Percentiles rank a stretch among this genome's conserved stretches.
These are phyloP conservation scores for Cyphellophora europaea DNA, from an alignment of 2,329 filamentous ascomycete species.

Conservation along the genomic window DNA sequence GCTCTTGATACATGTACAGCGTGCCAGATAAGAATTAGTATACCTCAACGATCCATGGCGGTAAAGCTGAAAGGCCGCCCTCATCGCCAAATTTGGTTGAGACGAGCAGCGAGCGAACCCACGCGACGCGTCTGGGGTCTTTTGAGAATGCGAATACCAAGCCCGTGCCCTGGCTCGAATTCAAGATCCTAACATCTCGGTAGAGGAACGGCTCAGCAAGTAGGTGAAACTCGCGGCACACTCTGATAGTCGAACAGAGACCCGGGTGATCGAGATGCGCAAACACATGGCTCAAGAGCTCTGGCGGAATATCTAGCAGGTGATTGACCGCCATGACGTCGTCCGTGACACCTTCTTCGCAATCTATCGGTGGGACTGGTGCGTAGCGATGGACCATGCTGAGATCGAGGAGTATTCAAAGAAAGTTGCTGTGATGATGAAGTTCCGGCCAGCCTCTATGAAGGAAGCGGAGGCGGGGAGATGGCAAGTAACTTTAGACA, in stretches of 20 bases:
- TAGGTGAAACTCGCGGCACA: slow-evolving; percentile 15
- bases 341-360: no score
- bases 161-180: slow-evolving; percentile 9
- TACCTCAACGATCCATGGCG: slow-evolving; percentile 12
- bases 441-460: no score
- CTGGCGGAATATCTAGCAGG: slow-evolving; percentile 16
- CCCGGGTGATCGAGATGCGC: slow-evolving; percentile 12
- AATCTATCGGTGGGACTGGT: no score
- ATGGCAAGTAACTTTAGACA: no score
- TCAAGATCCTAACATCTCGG: slow-evolving; percentile 13
- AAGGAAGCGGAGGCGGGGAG: no score
- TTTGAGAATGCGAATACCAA: slow-evolving; percentile 10
- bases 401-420: no score
- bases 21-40: slow-evolving; percentile 46
- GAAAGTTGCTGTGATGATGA: no score
- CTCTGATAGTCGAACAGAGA: slow-evolving; percentile 9
- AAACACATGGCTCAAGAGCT: slow-evolving; percentile 17
- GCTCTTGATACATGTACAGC: slow-evolving; percentile 49
- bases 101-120: slow-evolving; percentile 15
- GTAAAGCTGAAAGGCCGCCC: slow-evolving; percentile 12
- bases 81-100: slow-evolving; percentile 19
- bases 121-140: slow-evolving; percentile 13
- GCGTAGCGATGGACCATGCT: no score
- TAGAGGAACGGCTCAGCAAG: slow-evolving; percentile 17
- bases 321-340: slow-evolving; percentile 1